Evolutionary conservation across 257 asterid species (phyloP).

Genomic region (Mentha longifolia): DNA sequence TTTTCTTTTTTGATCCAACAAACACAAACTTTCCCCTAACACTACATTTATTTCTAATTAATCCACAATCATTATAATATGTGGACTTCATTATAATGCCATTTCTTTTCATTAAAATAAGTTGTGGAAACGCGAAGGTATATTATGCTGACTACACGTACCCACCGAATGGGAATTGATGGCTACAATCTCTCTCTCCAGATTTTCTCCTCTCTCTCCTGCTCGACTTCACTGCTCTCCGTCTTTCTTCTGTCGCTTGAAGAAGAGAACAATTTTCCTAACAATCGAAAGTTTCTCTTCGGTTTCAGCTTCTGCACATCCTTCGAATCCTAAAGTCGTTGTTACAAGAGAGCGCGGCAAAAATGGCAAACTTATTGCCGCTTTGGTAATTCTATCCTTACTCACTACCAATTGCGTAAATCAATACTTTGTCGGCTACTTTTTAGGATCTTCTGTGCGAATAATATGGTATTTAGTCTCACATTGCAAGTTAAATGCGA

Average conservation of each 20-base stretch:
- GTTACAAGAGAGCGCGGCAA: slow-evolving; percentile 89
- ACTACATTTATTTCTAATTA: too few relatives aligned
- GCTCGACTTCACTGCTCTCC: slow-evolving; percentile 22
- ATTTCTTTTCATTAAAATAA: too few relatives aligned
- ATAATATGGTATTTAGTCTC: background rate
- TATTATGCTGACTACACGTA: background rate
- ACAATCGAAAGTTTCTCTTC: slow-evolving; percentile 20
- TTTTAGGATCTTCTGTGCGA: too few relatives aligned
- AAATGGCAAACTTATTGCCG: slow-evolving; percentile 63
- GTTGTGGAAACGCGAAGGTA: background rate
- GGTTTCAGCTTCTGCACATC: slow-evolving; percentile 31
- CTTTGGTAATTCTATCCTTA: slow-evolving; percentile 54
- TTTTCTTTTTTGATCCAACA: too few relatives aligned
- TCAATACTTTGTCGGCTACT: too few relatives aligned
- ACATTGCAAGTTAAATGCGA: background rate
- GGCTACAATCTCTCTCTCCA: slow-evolving; percentile 40
- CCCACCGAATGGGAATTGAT: background rate
- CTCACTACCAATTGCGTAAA: background rate
- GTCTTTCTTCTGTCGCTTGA: slow-evolving; percentile 22
- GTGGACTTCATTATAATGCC: too few relatives aligned
- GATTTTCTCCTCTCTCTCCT: slow-evolving; percentile 33
- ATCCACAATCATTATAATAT: too few relatives aligned
- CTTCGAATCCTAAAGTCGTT: slow-evolving; percentile 51
- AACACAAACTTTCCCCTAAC: too few relatives aligned
- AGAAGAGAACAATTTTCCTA: slow-evolving; percentile 2